Conservation (phyloP, 768 basidiomycete genomes). For the Termitomyces sp. region DNA sequence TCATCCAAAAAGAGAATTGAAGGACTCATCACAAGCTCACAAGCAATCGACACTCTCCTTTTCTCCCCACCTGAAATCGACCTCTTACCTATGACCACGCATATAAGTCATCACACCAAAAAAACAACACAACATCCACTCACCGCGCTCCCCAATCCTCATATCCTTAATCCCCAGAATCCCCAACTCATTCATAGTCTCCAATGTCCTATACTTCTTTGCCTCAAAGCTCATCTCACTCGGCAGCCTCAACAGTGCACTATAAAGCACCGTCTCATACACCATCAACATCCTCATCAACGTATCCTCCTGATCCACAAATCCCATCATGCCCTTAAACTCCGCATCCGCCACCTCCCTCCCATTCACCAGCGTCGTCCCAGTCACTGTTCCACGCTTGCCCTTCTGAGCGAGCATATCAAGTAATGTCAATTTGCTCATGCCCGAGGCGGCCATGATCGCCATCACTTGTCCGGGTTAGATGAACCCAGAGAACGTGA, state of each 20-base stretch:
- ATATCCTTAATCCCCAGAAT: conserved; percentile 88
- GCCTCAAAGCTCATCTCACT: conserved; percentile 93
- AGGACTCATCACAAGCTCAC: conserved; percentile 96
- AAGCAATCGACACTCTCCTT: conserved; percentile 94
- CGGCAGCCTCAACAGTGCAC: conserved; percentile 85
- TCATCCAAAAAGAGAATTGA: conserved; percentile 97
- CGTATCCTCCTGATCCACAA: conserved; percentile 98
- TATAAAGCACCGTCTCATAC: conserved; percentile 95
- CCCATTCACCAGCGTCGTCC: conserved; percentile 84
- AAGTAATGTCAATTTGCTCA: conserved; percentile 94
- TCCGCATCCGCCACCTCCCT: conserved; percentile 67
- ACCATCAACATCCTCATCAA: conserved; percentile 97
- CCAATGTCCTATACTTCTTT: conserved; percentile 92
- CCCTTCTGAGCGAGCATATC: conserved; percentile 92
- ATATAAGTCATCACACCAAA: neutral
- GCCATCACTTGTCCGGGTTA: conserved; percentile 91
- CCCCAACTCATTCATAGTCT: conserved; percentile 95
- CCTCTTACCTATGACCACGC: conserved; percentile 56
- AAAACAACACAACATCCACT: conserved; percentile 22
- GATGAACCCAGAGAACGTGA: conserved; percentile 79
- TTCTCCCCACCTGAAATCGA: conserved; percentile 99
- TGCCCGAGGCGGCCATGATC: conserved; percentile 96
- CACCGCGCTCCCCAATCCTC: conserved; percentile 85
- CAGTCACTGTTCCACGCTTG: conserved; percentile 77
- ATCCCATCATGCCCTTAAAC: conserved; percentile 88